Evolutionary conservation across 1,284 basidiomycete genomes (phyloP).

Genomic region (Erythrobasidium hasegawianum): DNA sequence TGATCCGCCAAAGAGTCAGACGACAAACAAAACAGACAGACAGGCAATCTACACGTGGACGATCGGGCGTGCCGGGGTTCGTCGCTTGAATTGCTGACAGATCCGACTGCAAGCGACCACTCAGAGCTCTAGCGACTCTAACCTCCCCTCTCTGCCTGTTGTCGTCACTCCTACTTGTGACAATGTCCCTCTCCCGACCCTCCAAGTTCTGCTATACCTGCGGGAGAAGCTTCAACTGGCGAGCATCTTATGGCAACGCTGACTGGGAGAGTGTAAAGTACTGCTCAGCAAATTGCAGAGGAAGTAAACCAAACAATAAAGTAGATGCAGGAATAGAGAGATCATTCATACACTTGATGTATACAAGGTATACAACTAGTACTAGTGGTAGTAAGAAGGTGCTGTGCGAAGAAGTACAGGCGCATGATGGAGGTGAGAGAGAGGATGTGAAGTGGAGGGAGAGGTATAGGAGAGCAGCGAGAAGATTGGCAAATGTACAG

Average conservation of each 20-base stretch:
- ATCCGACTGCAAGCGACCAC: no score
- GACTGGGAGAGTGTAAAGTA: conserved; percentile 31
- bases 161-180: neutral
- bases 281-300: conserved; percentile 15
- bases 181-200: no score
- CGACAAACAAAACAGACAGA: no score
- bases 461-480: conserved; percentile 28
- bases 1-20: no score
- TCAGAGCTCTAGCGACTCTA: no score
- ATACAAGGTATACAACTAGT: conserved; percentile 5
- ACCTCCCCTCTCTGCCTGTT: no score
- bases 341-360: conserved; percentile 10
- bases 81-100: no score
- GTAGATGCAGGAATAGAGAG: conserved; percentile 17
- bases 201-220: conserved; percentile 22
- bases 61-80: no score
- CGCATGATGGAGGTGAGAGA: conserved; percentile 12
- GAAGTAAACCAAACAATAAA: conserved; percentile 20
- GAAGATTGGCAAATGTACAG: conserved; percentile 24
- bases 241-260: neutral
- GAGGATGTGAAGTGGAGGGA: conserved; percentile 14
- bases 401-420: conserved; percentile 23
- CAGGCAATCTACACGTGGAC: no score
- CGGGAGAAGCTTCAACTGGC: conserved; percentile 32
- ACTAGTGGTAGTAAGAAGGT: conserved; percentile 7